phyloP scores from a whole-genome alignment of 129 eudicot species.

The Lonicera japonica region DNA sequence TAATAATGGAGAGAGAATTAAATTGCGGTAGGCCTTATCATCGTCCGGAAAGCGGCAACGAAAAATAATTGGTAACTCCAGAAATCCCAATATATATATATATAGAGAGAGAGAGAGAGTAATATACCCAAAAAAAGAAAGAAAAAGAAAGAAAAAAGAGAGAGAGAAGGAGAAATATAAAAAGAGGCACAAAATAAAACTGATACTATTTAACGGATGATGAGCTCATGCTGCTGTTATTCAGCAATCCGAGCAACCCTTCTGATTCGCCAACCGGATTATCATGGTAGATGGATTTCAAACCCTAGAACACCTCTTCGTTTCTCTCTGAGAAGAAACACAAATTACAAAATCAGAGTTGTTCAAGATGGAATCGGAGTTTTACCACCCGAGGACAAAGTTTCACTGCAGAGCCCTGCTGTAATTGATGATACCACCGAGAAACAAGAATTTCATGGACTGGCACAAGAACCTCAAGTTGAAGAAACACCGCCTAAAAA shows the following conservation, averaged over 20 bases:
- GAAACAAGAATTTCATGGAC: slow-evolving; percentile 9
- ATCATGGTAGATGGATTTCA: slow-evolving; percentile 18
- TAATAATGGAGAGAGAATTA: too few species aligned
- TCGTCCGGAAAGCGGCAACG: too few species aligned
- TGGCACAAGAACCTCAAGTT: slow-evolving; percentile 9
- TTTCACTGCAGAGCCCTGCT: slow-evolving; percentile 13
- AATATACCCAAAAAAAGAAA: too few species aligned
- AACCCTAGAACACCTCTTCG: slow-evolving; percentile 14
- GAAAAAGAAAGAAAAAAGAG: too few species aligned
- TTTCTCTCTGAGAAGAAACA: background rate
- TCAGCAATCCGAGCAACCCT: background rate
- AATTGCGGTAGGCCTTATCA: too few species aligned
- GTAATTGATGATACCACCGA: slow-evolving; percentile 9
- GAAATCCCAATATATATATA: too few species aligned
- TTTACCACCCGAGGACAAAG: slow-evolving; percentile 42
- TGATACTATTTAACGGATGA: background rate
- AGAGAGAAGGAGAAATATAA: too few species aligned
- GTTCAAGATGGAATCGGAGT: slow-evolving; percentile 41
- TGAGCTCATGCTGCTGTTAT: background rate
- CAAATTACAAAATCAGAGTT: slow-evolving; percentile 17
- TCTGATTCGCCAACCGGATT: background rate
- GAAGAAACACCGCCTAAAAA: slow-evolving; percentile 20
- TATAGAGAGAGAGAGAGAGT: too few species aligned
- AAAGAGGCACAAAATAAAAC: too few species aligned
- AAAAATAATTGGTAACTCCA: too few species aligned